Evolutionary conservation across 371 early-diverging fungal species (phyloP).

Genomic region (Apophysomyces ossiformis): DNA sequence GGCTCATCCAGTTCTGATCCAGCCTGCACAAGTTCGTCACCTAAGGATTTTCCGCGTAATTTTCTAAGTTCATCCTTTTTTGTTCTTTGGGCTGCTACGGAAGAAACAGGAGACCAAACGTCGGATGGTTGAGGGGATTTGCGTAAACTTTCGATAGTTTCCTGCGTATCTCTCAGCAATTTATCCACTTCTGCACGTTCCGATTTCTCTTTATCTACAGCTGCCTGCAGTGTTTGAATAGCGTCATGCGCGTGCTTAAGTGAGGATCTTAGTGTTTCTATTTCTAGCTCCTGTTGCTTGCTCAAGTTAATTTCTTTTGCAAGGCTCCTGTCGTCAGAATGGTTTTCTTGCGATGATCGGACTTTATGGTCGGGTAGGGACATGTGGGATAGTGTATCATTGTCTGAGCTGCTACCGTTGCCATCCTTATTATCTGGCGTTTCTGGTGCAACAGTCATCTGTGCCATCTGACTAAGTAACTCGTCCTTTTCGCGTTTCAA

Average conservation of each 20-base stretch:
- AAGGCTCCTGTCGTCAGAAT: constrained; percentile 14
- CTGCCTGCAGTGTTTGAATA: constrained; percentile 11
- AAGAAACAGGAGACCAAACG: neutral
- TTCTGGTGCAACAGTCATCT: neutral
- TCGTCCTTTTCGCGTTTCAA: constrained; percentile 26
- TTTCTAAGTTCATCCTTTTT: neutral
- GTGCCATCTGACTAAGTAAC: constrained; percentile 14
- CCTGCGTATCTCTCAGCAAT: constrained; percentile 25
- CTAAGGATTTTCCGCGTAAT: constrained; percentile 10
- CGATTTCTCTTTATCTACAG: constrained; percentile 16
- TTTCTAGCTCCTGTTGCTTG: constrained; percentile 11
- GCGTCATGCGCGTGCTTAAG: constrained; percentile 17
- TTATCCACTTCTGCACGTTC: constrained; percentile 19
- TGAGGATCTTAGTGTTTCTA: constrained; percentile 12
- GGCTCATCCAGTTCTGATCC: neutral
- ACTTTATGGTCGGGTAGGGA: neutral
- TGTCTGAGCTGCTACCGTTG: constrained; percentile 10
- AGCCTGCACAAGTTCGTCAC: constrained; percentile 18
- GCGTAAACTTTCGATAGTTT: constrained; percentile 19
- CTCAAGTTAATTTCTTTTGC: neutral
- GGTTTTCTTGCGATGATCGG: constrained; percentile 18
- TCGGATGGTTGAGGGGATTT: constrained; percentile 5
- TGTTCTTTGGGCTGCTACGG: neutral
- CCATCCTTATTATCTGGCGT: neutral
- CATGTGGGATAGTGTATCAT: neutral